Conservation (phyloP, 306 rosid genomes). For the Parietaria judaica region DNA sequence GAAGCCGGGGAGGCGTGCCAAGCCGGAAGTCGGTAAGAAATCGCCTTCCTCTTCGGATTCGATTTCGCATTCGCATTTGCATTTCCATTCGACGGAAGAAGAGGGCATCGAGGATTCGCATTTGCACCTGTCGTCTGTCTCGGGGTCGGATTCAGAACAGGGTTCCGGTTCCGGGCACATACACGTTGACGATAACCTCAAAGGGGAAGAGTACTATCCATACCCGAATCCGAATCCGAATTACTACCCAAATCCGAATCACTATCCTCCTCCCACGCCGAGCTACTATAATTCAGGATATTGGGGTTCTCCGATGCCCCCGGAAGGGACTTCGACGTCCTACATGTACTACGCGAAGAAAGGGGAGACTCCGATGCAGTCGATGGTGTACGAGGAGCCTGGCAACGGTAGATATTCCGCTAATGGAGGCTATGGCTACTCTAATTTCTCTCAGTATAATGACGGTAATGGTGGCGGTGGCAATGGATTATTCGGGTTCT, state of each 20-base stretch:
- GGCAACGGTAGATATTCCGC: conserved; percentile 26
- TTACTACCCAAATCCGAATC: background rate
- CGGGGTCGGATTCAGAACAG: conserved; percentile 52
- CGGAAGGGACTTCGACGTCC: background rate
- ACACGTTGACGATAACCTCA: conserved; percentile 43
- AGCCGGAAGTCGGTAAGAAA: background rate
- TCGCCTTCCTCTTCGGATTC: conserved; percentile 48
- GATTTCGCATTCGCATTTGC: conserved; percentile 28
- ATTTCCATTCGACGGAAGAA: conserved; percentile 16
- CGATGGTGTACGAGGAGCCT: conserved; percentile 45
- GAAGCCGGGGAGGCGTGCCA: conserved; percentile 14
- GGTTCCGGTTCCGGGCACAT: conserved; percentile 51
- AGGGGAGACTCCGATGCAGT: conserved; percentile 43
- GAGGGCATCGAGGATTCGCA: conserved; percentile 44
- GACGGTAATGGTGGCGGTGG: conserved; percentile 19
- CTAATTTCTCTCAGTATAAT: conserved; percentile 23
- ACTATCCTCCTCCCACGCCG: background rate
- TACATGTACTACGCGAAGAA: conserved; percentile 52
- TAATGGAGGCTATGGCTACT: conserved; percentile 30
- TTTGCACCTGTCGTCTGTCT: conserved; percentile 38
- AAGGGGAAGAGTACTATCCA: conserved; percentile 17
- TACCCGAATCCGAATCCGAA: background rate
- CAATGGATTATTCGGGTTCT: conserved; percentile 53
- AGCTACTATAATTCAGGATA: conserved; percentile 4
- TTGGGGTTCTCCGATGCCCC: background rate